A percentile compares a stretch with the other conserved stretches of the same genome.
phyloP scores from a whole-genome alignment of 2,329 filamentous ascomycete genomes.

The Colletotrichum sojae region DNA sequence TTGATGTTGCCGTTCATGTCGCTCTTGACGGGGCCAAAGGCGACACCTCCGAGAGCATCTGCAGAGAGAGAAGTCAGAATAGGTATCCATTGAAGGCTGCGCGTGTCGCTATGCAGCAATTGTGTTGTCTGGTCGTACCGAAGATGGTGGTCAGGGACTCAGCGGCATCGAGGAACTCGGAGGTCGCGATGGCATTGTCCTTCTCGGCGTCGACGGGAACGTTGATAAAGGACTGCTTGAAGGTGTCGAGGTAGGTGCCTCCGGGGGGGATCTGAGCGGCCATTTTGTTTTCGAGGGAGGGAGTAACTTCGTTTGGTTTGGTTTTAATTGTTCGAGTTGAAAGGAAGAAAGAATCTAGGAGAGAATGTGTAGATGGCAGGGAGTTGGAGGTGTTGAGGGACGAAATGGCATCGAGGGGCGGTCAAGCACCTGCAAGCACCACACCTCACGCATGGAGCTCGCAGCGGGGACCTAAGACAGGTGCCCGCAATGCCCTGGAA shows the following conservation, averaged over 20 bases:
- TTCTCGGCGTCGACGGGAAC: constrained; percentile 82
- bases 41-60: constrained; percentile 78
- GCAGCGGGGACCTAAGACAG: constrained; percentile 20
- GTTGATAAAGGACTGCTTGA: constrained; percentile 86
- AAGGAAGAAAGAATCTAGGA: not conserved
- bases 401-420: constrained; percentile 34
- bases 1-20: constrained; percentile 95
- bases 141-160: constrained; percentile 91
- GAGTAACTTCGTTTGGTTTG: constrained; percentile 15
- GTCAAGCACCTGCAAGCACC: constrained; percentile 34
- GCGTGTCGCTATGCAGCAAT: not conserved
- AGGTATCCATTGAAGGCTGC: not conserved
- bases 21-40: constrained; percentile 91
- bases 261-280: constrained; percentile 71
- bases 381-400: not conserved
- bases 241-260: constrained; percentile 87
- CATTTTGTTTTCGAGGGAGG: constrained; percentile 58
- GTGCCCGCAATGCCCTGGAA: not conserved
- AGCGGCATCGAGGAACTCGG: constrained; percentile 90
- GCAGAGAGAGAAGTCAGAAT: constrained; percentile 14
- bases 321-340: constrained; percentile 14
- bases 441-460: constrained; percentile 28
- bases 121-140: constrained; percentile 64
- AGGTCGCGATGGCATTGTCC: constrained; percentile 84
- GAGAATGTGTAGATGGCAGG: not conserved